Evolutionary conservation across 1,284 basidiomycete species (phyloP).

Genomic region (Leccinum pachyderme): DNA sequence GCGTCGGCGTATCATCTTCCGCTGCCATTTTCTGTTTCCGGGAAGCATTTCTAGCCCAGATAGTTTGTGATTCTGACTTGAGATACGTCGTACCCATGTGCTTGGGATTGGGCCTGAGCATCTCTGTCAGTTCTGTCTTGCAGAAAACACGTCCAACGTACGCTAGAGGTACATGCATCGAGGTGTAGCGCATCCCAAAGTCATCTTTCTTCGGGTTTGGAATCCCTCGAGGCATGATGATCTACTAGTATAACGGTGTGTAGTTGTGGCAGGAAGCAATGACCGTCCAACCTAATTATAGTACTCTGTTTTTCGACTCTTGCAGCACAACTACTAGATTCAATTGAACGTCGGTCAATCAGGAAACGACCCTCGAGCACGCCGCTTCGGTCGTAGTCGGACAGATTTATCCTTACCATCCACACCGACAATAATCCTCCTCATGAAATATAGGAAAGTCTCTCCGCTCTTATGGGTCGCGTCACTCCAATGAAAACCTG

Average conservation of each 20-base stretch:
- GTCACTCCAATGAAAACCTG: too few species aligned
- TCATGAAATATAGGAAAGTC: too few species aligned
- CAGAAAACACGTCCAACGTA: slow-evolving; percentile 37
- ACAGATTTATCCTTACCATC: too few species aligned
- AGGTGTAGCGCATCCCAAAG: slow-evolving; percentile 72
- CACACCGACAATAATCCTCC: too few species aligned
- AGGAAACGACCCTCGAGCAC: too few species aligned
- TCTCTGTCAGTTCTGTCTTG: slow-evolving; percentile 14
- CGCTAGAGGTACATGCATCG: slow-evolving; percentile 76
- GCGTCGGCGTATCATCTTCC: slow-evolving; percentile 37
- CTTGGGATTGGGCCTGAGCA: slow-evolving; percentile 66
- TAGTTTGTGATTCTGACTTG: slow-evolving; percentile 64
- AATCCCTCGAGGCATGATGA: slow-evolving; percentile 71
- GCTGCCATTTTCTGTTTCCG: slow-evolving; percentile 44
- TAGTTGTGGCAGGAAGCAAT: background rate
- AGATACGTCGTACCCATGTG: slow-evolving; percentile 72
- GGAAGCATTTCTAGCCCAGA: slow-evolving; percentile 68
- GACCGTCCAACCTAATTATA: too few species aligned
- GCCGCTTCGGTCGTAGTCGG: too few species aligned
- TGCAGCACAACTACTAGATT: too few species aligned
- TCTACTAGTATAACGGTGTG: slow-evolving; percentile 9
- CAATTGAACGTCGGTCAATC: too few species aligned
- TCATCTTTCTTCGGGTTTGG: slow-evolving; percentile 78
- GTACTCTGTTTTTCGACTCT: too few species aligned
- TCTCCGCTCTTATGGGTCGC: too few species aligned